phyloP scores from a whole-genome alignment of 2,329 filamentous ascomycete species.

The Didymella sp. region DNA sequence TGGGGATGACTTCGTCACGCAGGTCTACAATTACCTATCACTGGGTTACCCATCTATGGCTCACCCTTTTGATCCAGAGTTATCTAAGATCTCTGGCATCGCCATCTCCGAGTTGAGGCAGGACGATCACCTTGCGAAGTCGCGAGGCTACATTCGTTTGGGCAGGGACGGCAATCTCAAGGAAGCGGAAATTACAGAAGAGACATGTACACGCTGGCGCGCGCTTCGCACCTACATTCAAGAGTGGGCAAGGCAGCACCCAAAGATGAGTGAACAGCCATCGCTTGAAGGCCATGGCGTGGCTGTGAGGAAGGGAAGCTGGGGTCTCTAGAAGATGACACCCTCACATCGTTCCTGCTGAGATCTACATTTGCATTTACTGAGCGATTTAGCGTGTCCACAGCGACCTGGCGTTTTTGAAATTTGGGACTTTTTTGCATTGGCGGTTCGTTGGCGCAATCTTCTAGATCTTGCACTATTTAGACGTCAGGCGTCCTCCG shows the following conservation, averaged over 20 bases:
- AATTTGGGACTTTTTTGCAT: neutral
- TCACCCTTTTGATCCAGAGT: conserved; percentile 80
- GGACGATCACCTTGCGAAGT: conserved; percentile 70
- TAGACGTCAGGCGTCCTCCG: neutral
- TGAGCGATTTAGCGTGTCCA: conserved; percentile 31
- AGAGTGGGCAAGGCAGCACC: conserved; percentile 90
- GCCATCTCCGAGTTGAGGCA: conserved; percentile 70
- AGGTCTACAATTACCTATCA: conserved; percentile 96
- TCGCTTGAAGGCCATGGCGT: conserved; percentile 51
- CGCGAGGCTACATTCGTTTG: conserved; percentile 75
- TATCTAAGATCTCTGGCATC: conserved; percentile 80
- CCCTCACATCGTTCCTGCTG: neutral
- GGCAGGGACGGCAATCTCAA: conserved; percentile 55
- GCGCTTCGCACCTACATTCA: conserved; percentile 82
- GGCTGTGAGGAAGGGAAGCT: conserved; percentile 57
- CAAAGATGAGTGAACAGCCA: conserved; percentile 62
- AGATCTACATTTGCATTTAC: conserved; percentile 19
- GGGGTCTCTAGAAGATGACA: conserved; percentile 47
- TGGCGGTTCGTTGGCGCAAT: neutral
- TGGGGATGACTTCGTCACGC: conserved; percentile 83
- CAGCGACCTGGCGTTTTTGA: conserved; percentile 16
- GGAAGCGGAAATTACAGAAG: conserved; percentile 59
- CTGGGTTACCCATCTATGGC: conserved; percentile 90
- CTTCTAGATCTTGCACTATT: neutral
- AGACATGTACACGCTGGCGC: conserved; percentile 76